Evolutionary conservation across 257 asterid genomes (phyloP).

Genomic region (Jacaranda mimosifolia): DNA sequence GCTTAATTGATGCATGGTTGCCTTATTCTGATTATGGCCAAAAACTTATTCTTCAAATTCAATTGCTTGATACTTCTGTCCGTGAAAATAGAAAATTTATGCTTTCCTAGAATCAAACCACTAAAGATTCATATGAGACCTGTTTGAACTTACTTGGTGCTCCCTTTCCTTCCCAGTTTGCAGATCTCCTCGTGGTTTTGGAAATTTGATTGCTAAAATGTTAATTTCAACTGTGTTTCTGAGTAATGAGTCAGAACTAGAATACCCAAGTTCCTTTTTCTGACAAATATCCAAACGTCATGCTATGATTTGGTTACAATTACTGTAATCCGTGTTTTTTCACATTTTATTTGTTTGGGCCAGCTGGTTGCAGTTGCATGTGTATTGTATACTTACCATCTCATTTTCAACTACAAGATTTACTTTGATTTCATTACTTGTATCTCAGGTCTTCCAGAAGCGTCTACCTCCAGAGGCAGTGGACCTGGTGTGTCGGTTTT

Average conservation of each 20-base stretch:
- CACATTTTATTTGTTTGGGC: conserved; percentile 15
- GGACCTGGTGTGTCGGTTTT: conserved; percentile 90
- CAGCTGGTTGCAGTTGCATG: conserved; percentile 30
- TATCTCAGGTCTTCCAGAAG: conserved; percentile 89
- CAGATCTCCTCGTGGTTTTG: not conserved
- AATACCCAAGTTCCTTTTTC: not conserved
- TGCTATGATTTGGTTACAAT: not conserved
- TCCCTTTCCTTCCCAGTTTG: conserved; percentile 16
- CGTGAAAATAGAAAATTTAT: not conserved
- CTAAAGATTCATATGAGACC: not conserved
- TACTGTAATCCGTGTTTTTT: conserved; percentile 3
- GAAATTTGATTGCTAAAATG: not conserved
- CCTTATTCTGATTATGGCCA: not conserved
- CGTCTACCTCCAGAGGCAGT: conserved; percentile 98
- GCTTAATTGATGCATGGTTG: conserved; percentile 8
- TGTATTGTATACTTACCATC: conserved; percentile 21
- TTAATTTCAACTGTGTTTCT: not conserved
- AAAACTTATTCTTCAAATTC: conserved; percentile 3
- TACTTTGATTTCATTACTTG: conserved; percentile 26
- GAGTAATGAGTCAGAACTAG: conserved; percentile 6
- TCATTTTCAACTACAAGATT: conserved; percentile 24
- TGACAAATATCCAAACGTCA: not conserved
- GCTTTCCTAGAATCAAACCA: not conserved
- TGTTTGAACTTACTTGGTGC: conserved; percentile 14
- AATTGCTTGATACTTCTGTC: not conserved